Base-by-base conservation (phyloP, 176 grass and related monocot genomes). In the Elaeis guineensis region DNA sequence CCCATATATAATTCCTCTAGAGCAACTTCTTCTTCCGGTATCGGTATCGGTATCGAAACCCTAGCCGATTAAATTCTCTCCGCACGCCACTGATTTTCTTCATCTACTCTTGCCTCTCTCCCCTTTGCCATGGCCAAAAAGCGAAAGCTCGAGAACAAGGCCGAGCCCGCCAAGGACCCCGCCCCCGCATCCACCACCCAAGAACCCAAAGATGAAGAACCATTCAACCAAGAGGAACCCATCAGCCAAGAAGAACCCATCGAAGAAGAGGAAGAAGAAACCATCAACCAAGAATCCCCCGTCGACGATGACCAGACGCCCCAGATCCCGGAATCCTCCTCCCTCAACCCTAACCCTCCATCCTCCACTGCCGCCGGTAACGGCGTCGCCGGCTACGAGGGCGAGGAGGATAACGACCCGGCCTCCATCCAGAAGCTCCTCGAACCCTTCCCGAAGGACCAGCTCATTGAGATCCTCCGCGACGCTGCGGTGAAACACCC, bases 391-490 rank as follows among this genome's bases (percentile, higher is more conserved):
- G 11, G 35, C 35, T 9, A 44, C 35, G 90, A 59, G 0, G 77
- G 64, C 1, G 81, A 86, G 21, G 74, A 15, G 17, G 84, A 92
- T 44, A 80, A 67, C 1, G 82, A 92, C 24, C 76, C 77, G 14
- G 70, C 54, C 9, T 86, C 79, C 29, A 85, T 98, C 70, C 82
- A 98, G 73, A 73, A 63, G 50, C 76, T 98, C 12, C 74, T 98
- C 17, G 84, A 89, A 18, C 75, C 77, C 4, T 98, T 98, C 56
- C 79, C 88, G 49, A 98, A 93, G 72, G 94, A 98, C 23, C 88
- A 92, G 70, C 85, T 98, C 16, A 77, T 98, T 3, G 94, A 98
- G 62, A 68, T 98, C 17, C 82, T 98, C 39, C 70, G 87, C 19
- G 85, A 89, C 50, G 94, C 94, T 0, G 88, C 87, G 8, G 51